Percentiles rank a stretch among this genome's conserved stretches.
Evolutionary conservation across 768 basidiomycete species (phyloP).

Genomic region (Leccinellum albellum): DNA sequence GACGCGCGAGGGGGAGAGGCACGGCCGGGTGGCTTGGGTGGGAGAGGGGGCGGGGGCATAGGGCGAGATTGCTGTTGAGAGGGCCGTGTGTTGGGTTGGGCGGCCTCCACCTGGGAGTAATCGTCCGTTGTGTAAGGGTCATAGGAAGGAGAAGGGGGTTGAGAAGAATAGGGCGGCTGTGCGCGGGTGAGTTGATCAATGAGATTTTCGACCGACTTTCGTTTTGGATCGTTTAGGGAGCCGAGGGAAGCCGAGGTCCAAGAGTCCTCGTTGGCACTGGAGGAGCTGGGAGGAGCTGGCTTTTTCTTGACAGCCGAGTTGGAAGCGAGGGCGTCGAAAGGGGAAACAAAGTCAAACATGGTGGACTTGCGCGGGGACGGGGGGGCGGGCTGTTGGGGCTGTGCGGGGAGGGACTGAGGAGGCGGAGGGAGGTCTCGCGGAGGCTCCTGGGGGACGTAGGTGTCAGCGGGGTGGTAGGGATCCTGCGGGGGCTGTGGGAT

Average conservation of each 20-base stretch:
- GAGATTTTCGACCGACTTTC: slow-evolving; percentile 80
- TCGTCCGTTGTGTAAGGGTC: slow-evolving; percentile 42
- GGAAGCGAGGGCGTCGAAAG: slow-evolving; percentile 74
- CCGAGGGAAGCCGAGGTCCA: slow-evolving; percentile 42
- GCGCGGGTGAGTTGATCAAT: slow-evolving; percentile 66
- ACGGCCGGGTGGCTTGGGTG: slow-evolving; percentile 48
- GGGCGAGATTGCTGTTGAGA: slow-evolving; percentile 34
- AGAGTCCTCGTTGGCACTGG: slow-evolving; percentile 54
- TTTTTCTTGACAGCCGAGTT: slow-evolving; percentile 61
- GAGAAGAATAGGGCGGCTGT: slow-evolving; percentile 36
- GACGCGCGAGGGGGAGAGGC: slow-evolving; percentile 57
- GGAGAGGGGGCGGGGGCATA: slow-evolving; percentile 54
- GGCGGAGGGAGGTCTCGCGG: slow-evolving; percentile 25
- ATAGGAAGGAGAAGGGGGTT: slow-evolving; percentile 34
- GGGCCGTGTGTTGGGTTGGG: slow-evolving; percentile 10
- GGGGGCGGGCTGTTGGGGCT: slow-evolving; percentile 44
- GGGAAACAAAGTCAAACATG: slow-evolving; percentile 82
- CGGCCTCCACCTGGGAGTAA: slow-evolving; percentile 42
- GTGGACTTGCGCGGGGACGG: slow-evolving; percentile 74
- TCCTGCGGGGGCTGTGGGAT: slow-evolving; percentile 28
- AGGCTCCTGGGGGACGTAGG: slow-evolving; percentile 21
- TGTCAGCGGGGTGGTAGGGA: slow-evolving; percentile 42
- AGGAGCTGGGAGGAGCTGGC: slow-evolving; percentile 40
- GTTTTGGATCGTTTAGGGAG: slow-evolving; percentile 50
- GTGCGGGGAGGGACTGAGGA: slow-evolving; percentile 19